phyloP scores from a whole-genome alignment of 371 early-diverging fungal species.

The Mucor mucedo region DNA sequence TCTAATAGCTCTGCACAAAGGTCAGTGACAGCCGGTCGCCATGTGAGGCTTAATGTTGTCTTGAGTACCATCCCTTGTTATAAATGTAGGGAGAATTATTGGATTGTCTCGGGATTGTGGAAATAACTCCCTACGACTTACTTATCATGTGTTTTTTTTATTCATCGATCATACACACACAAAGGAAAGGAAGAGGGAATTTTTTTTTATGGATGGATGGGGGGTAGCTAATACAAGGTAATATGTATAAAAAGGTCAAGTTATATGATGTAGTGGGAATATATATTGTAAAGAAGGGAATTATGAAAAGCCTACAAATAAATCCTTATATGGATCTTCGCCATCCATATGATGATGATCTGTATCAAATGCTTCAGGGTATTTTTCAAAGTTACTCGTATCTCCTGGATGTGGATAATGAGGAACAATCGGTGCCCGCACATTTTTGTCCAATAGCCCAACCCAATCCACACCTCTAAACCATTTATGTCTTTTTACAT shows the following conservation, averaged over 20 bases:
- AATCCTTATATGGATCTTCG: constrained; percentile 47
- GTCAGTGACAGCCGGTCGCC: too few relatives aligned
- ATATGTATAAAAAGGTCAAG: background rate
- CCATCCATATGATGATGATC: constrained; percentile 33
- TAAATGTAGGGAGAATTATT: too few relatives aligned
- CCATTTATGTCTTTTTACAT: constrained; percentile 86
- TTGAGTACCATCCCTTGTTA: too few relatives aligned
- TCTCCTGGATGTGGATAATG: constrained; percentile 89
- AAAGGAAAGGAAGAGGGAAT: background rate
- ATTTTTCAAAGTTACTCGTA: constrained; percentile 95
- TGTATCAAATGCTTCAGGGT: constrained; percentile 76
- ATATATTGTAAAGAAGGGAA: background rate
- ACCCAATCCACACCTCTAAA: constrained; percentile 87
- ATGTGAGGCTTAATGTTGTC: too few relatives aligned
- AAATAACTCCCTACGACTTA: too few relatives aligned
- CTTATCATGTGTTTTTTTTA: too few relatives aligned
- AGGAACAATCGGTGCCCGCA: constrained; percentile 76
- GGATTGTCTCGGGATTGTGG: too few relatives aligned
- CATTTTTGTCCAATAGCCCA: constrained; percentile 70
- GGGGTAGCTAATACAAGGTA: background rate
- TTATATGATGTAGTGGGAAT: background rate
- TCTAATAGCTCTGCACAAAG: too few relatives aligned
- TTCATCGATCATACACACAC: background rate
- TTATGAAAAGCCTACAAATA: constrained; percentile 48
- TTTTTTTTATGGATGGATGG: background rate